Evolutionary conservation across 768 basidiomycete species (phyloP), one percentile per base, ranked within the genome.

Genomic region (Candolleomyces aberdarensis): DNA sequence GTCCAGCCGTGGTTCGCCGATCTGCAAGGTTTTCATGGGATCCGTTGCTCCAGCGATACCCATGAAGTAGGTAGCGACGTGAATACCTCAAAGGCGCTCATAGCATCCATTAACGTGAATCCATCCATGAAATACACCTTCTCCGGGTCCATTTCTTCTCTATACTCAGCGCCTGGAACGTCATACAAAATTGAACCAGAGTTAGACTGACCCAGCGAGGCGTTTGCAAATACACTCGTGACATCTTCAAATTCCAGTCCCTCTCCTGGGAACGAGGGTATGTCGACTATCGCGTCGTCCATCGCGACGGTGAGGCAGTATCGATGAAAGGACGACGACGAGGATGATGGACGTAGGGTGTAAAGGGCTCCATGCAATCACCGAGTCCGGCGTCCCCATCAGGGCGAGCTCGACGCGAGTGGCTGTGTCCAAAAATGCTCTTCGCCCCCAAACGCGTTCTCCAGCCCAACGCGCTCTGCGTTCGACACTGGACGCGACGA

Each of bases 1-100:
- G 71, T 97, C 95, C 71, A 96, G 85, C 11, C 92, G 85, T 22
- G 92, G 89, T 72, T 96, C 93, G 20, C 94, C 91, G 55, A 96
- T 92, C 94, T 96, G 72, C 47, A 59, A 60, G 31, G 54, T 39
- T 8, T 36, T 19, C 32, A 56, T 55, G 41, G 53, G 26, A 62
- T 32, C 54, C 57, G 63, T 49, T 57, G 60, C 48, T n/a, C 50
- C 51, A 46, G 52, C 19, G 15, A 41, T 53, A 52, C 20, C 47
- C 36, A 11, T 48, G 50, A 41, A 31, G 10, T 32, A 19, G 17
- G 53, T 22, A 40, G 15, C 47, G 40, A 13, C 20, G 13, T 29
- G 56, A 59, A 46, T 69, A 91, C 92, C 83, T 95, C 91, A 58
- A 97, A 86, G 14, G 93, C 91, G 66, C 90, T 91, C 94, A 98